Percentiles rank a stretch among this genome's conserved stretches.
These are phyloP conservation scores for Schizochytrium sp. DNA, from an alignment of 108 stramenopile genomes.

Conservation along the genomic window DNA sequence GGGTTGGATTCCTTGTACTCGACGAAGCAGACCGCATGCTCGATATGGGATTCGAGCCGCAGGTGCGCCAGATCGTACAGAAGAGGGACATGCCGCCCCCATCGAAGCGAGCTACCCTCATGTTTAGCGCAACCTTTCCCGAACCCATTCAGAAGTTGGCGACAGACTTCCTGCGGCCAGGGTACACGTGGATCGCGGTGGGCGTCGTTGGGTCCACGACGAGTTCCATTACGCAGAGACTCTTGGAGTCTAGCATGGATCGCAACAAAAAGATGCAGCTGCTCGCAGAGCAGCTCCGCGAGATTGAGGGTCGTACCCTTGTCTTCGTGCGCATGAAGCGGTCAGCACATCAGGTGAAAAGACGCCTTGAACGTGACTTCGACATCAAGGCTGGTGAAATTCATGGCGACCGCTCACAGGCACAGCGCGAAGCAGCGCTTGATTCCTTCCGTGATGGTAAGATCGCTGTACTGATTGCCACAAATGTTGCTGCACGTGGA, in stretches of 20 bases:
- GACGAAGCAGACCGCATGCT: constrained; percentile 98
- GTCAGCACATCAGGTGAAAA: constrained; percentile 90
- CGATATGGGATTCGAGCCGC: constrained; percentile 99
- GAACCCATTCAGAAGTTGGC: constrained; percentile 93
- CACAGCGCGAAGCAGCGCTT: constrained; percentile 80
- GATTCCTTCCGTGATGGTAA: constrained; percentile 72
- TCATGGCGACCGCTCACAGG: constrained; percentile 95
- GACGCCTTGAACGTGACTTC: constrained; percentile 82
- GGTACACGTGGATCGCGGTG: constrained; percentile 91
- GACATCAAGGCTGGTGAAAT: constrained; percentile 94
- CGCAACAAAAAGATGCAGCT: constrained; percentile 96
- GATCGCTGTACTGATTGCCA: constrained; percentile 78
- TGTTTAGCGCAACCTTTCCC: constrained; percentile 99
- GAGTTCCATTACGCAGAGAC: constrained; percentile 89
- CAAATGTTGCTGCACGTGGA: constrained; percentile 80
- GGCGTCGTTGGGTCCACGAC: constrained; percentile 94
- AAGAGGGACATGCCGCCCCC: constrained; percentile 76
- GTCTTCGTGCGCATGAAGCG: constrained; percentile 98
- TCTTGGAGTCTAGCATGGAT: constrained; percentile 90
- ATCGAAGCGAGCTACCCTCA: constrained; percentile 96
- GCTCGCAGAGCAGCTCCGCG: constrained; percentile 93
- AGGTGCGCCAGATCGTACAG: constrained; percentile 96
- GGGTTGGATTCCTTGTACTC: constrained; percentile 95
- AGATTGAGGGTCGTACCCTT: constrained; percentile 87
- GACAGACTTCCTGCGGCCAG: constrained; percentile 86